A percentile compares a stretch with the other conserved stretches of the same genome.
Conservation (phyloP, 352 stramenopile species). For the Globisporangium nagaii region DNA sequence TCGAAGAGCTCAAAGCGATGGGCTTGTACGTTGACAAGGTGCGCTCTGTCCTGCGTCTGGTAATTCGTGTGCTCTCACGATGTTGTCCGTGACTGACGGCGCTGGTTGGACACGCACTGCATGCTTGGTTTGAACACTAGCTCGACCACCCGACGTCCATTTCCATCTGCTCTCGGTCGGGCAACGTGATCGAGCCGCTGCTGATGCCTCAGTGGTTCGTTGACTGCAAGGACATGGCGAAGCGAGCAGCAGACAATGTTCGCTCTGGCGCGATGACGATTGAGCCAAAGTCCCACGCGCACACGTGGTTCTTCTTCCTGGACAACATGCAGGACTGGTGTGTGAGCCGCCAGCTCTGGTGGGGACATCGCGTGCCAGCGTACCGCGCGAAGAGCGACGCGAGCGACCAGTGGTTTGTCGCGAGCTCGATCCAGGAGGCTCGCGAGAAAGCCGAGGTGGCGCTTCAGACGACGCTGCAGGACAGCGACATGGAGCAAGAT, state of each 20-base stretch:
- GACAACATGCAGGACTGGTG: constrained; percentile 99
- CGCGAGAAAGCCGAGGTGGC: constrained; percentile 80
- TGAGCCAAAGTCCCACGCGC: constrained; percentile 88
- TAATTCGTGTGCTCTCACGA: constrained; percentile 14
- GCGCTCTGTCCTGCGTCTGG: constrained; percentile 25
- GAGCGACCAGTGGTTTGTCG: constrained; percentile 93
- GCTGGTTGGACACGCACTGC: no score
- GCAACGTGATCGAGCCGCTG: constrained; percentile 98
- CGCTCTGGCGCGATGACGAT: constrained; percentile 93
- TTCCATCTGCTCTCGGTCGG: constrained; percentile 95
- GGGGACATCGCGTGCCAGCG: constrained; percentile 99
- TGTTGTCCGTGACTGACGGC: no score
- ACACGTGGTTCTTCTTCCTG: constrained; percentile 97
- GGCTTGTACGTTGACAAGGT: constrained; percentile 93
- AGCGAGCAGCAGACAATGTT: constrained; percentile 91
- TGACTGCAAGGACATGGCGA: constrained; percentile 92
- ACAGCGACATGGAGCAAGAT: constrained; percentile 93
- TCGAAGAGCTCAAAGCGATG: constrained; percentile 87
- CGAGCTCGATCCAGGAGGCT: constrained; percentile 88
- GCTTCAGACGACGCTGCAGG: constrained; percentile 60
- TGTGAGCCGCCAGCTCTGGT: constrained; percentile 99
- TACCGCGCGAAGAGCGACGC: constrained; percentile 79
- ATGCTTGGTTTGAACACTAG: no score
- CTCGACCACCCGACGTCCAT: constrained; percentile 80
- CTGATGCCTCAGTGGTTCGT: constrained; percentile 99